phyloP scores from a whole-genome alignment of 345 rosid species.

The Noccaea bulbosa region DNA sequence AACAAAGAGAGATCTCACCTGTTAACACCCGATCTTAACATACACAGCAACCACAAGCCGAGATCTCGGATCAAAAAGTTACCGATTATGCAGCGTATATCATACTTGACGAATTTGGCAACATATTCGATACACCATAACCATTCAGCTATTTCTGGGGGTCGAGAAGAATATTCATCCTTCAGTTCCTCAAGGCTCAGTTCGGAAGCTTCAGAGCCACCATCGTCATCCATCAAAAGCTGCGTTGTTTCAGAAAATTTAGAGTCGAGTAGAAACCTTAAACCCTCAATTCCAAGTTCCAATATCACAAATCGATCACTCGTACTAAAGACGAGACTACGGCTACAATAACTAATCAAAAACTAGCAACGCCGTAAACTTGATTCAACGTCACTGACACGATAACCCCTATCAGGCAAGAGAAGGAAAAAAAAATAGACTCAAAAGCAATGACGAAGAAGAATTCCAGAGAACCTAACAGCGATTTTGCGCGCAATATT shows the following conservation, averaged over 20 bases:
- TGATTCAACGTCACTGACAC: not conserved
- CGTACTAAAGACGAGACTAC: not conserved
- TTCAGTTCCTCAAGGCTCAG: slow-evolving; percentile 36
- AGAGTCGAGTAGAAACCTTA: not conserved
- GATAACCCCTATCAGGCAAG: not conserved
- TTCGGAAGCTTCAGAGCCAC: slow-evolving; percentile 28
- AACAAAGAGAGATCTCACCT: not conserved
- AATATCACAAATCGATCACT: slow-evolving; percentile 20
- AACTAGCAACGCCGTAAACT: not conserved
- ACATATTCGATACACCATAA: slow-evolving; percentile 43
- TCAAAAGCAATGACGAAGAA: slow-evolving; percentile 10
- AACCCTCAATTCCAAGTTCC: slow-evolving; percentile 12
- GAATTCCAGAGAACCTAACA: slow-evolving; percentile 19
- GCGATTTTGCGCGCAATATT: not conserved
- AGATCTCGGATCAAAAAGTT: not conserved
- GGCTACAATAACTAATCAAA: not conserved
- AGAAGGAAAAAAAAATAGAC: not conserved
- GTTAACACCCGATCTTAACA: slow-evolving; percentile 4
- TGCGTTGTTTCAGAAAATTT: slow-evolving; percentile 6
- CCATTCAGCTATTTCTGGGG: slow-evolving; percentile 38
- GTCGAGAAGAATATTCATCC: slow-evolving; percentile 31
- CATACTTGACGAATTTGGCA: slow-evolving; percentile 38
- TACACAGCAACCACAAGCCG: slow-evolving; percentile 11
- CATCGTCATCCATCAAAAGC: slow-evolving; percentile 31
- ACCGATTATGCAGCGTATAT: slow-evolving; percentile 38